Evolutionary conservation across 176 grass and related monocot species (phyloP).

Genomic region (sorghum (Sorghum bicolor)): Sorghum_bicolor_NCBIv3 NC_012876.2:60151501-60152000

Average conservation of each 20-base stretch:
- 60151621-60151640: conserved; percentile 93
- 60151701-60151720: neutral
- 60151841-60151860: neutral
- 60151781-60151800: neutral
- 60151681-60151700: conserved; percentile 20
- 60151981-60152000: conserved; percentile 85
- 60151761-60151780: neutral
- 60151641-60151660: conserved; percentile 90
- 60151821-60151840: neutral
- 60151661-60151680: conserved; percentile 17
- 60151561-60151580: conserved; percentile 70
- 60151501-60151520: conserved; percentile 81
- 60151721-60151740: neutral
- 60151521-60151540: conserved; percentile 92
- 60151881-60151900: neutral
- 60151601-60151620: conserved; percentile 91
- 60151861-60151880: neutral
- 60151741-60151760: neutral
- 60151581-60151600: conserved; percentile 83
- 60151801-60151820: neutral
- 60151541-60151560: conserved; percentile 98
- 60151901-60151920: conserved; percentile 81
- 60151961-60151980: conserved; percentile 87
- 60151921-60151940: conserved; percentile 87
- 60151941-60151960: conserved; percentile 83